phyloP scores from a whole-genome alignment of 441 rosid genomes.

The Pelargonium citronellum region DNA sequence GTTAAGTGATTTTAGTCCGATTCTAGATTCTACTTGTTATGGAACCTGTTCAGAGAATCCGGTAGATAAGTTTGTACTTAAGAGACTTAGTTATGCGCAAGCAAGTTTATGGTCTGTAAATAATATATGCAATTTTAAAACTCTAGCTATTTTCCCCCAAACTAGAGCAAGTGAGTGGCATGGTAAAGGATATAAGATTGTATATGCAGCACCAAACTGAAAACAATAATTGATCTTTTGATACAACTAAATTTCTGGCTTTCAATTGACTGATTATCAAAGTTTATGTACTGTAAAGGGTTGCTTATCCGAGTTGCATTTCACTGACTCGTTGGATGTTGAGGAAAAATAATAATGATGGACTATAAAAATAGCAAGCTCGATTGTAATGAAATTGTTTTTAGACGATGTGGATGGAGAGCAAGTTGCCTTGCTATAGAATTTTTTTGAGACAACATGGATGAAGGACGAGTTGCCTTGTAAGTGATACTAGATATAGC shows the following conservation, averaged over 20 bases:
- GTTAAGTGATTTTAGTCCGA: no score
- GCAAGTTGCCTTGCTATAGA: neutral
- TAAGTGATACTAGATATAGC: no score
- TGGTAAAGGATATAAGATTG: neutral
- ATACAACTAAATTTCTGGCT: neutral
- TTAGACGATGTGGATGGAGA: neutral
- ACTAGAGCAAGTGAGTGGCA: neutral
- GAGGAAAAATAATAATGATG: neutral
- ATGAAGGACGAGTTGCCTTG: no score
- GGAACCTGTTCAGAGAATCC: no score
- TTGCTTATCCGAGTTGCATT: no score
- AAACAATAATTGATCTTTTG: no score
- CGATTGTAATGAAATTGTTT: neutral
- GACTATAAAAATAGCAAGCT: neutral
- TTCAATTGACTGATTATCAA: neutral
- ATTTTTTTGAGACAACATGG: neutral
- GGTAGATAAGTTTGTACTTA: no score
- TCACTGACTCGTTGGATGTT: neutral
- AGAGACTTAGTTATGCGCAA: no score
- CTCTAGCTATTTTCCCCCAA: neutral
- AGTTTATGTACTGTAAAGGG: no score
- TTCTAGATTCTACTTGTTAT: no score
- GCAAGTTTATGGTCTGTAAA: no score
- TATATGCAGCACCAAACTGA: neutral
- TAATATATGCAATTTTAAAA: no score